A percentile compares a stretch with the other conserved stretches of the same genome.
Evolutionary conservation across 306 rosid genomes (phyloP).

Genomic region (Trifolium fragiferum): DNA sequence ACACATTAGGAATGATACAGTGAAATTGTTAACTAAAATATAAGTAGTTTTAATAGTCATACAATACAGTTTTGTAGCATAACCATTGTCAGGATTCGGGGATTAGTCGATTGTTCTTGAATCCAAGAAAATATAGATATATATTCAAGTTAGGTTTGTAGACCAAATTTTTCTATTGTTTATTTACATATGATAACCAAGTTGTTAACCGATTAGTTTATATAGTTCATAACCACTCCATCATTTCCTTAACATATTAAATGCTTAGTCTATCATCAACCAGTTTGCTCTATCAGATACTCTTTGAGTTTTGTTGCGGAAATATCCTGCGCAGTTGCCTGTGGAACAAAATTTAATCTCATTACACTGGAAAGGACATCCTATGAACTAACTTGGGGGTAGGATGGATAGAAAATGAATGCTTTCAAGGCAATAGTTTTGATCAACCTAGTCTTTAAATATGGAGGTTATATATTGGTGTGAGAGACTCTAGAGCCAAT

Average conservation of each 20-base stretch:
- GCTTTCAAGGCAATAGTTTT: neutral
- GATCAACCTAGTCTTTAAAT: slow-evolving; percentile 2
- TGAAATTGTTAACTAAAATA: slow-evolving; percentile 3
- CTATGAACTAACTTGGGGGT: slow-evolving; percentile 29
- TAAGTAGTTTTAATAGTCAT: slow-evolving; percentile 1
- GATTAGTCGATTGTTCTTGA: slow-evolving; percentile 6
- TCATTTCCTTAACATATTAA: slow-evolving; percentile 16
- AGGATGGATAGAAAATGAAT: neutral
- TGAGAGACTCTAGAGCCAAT: neutral
- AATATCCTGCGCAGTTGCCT: slow-evolving; percentile 60
- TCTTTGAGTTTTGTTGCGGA: slow-evolving; percentile 54
- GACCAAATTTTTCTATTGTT: slow-evolving; percentile 2
- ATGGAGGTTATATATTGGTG: slow-evolving; percentile 12
- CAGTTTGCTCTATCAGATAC: slow-evolving; percentile 49
- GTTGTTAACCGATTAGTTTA: slow-evolving; percentile 15
- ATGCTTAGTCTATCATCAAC: slow-evolving; percentile 30
- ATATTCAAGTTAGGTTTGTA: slow-evolving; percentile 24
- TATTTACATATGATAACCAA: slow-evolving; percentile 34
- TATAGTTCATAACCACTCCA: slow-evolving; percentile 25
- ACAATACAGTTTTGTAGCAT: slow-evolving; percentile 5
- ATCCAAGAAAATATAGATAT: slow-evolving; percentile 9
- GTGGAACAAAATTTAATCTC: slow-evolving; percentile 37
- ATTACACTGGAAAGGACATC: slow-evolving; percentile 15
- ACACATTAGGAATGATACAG: neutral
- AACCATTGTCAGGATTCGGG: neutral